These are phyloP conservation scores for Zymoseptoria crescenta DNA, from an alignment of 2,329 filamentous ascomycete genomes.

Conservation along the genomic window DNA sequence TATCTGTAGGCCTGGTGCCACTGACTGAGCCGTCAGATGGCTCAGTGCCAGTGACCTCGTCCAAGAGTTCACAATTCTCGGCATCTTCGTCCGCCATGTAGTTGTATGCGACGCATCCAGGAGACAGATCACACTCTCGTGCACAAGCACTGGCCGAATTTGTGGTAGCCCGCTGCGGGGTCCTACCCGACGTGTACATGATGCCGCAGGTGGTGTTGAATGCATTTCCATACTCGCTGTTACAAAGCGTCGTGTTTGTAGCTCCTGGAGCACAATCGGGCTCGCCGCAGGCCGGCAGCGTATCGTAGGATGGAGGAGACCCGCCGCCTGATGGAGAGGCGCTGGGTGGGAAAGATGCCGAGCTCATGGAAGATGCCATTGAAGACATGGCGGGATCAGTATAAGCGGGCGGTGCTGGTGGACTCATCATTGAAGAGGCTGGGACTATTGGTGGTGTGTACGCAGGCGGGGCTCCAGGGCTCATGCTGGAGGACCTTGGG, in stretches of 20 bases:
- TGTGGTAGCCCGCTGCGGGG: conserved; percentile 3
- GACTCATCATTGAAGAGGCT: neutral
- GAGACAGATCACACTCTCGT: conserved; percentile 4
- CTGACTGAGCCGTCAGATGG: conserved; percentile 1
- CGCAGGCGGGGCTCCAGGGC: neutral
- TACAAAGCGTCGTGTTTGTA: conserved; percentile 6
- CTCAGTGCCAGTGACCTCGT: conserved; percentile 1
- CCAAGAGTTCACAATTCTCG: conserved; percentile 6
- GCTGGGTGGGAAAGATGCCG: neutral
- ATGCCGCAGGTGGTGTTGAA: conserved; percentile 9
- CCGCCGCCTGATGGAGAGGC: neutral
- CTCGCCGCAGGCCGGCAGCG: conserved; percentile 3
- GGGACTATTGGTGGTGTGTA: neutral
- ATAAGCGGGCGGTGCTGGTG: neutral
- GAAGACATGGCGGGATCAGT: neutral
- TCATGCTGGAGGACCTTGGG: neutral
- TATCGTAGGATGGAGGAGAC: neutral
- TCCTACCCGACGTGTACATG: neutral
- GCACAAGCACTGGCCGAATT: conserved; percentile 4
- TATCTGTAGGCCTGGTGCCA: conserved; percentile 3
- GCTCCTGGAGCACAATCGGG: conserved; percentile 3
- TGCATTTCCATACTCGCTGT: conserved; percentile 9
- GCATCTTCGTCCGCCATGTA: conserved; percentile 1
- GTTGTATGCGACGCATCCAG: conserved; percentile 8
- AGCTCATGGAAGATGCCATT: neutral